Base-by-base conservation (phyloP, 345 rosid species). In the Euphorbia peplus region DNA sequence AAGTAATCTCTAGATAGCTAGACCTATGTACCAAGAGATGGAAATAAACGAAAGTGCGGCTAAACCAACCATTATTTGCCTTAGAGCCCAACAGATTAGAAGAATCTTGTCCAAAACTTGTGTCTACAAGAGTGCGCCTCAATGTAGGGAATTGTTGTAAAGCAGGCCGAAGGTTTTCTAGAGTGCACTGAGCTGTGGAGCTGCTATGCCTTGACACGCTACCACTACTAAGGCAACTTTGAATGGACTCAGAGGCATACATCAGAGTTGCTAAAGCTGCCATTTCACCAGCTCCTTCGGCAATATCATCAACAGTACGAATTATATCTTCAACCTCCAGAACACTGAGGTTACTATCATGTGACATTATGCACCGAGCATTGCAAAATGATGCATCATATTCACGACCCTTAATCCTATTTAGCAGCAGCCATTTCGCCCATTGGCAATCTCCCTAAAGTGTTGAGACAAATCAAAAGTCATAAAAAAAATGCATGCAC, bases 201-300 rank as follows among this genome's bases (percentile, higher is more conserved):
- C 84, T 85, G 76, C 88, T 68, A 70, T 82, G 91, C 87, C 96
- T 84, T 70, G 79, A 88, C 53, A 95, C 84, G 76, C 93, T 83
- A 47, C 96, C 95, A 63, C 88, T 82, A 77, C 82, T 87, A 72
- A 90, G 68, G 76, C 88, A 90, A 52, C 78, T 81, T 74, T 95
- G 95, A 75, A 95, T 82, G 70, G 96, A 90, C 52, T 77, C 73
- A 60, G 86, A 74, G 51, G 96, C 90, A 74, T 79, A 84, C 96
- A 95, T 86, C 73, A 95, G 83, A 78, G 99, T 95, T 72, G 99
- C 96, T 77, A 95, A 76, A 78, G 99, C 99, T 48, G 96, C 97
- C 93, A 95, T 70, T 84, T 91, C 96, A 69, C 92, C 88, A 39
- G 89, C 96, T 80, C 95, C 93, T 83, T 91, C 99, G 4, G 95